Evolutionary conservation across 192 early-diverging fungal species (phyloP), one percentile per base, ranked within the genome.

Genomic region (Cladochytrium replicatum): DNA sequence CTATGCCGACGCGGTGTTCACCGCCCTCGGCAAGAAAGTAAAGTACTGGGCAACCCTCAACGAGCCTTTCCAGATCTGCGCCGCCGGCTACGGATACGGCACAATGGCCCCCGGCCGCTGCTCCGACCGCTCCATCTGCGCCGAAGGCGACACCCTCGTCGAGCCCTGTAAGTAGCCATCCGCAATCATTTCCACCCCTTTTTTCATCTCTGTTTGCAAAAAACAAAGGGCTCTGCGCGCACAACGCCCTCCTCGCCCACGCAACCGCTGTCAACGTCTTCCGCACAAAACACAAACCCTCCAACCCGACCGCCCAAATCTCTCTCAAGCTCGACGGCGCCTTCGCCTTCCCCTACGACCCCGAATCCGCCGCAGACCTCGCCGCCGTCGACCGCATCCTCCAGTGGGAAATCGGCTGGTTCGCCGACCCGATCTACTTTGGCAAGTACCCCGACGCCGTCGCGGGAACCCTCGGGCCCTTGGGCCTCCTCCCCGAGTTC

Each of bases 381-480:
- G 60, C 22, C 3, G 62, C 62, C 15, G 61, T 60, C 30, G n/a
- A 30, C 15, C 21, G 19, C 4, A 24, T 34, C 13, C 11, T 29
- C 26, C 29, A 66, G 43, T 60, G 45, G 42, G 38, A 32, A 15
- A 42, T 45, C 40, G 46, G 27, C 8, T 67, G 65, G 65, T 70
- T 63, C 56, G 57, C 52, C 57, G 68, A 71, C 40, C 67, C 67
- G 19, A 31, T 64, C 43, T 57, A 42, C 44, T 22, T 32, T 17
- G 68, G 68, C 6, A 61, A 71, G n/a, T 67, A 67, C 32, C 65
- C 65, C 22, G 60, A 57, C 19, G 41, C 47, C 30, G 28, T 66
- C 4, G n/a, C n/a, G n/a, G n/a, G n/a, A n/a, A n/a, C n/a, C n/a
- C 41, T n/a, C 46, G 29, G 53, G n/a, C 40, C 31, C 27, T 22